These are phyloP conservation scores for Schrenkiella parvula DNA, from an alignment of 345 rosid genomes.

Conservation along the genomic window DNA sequence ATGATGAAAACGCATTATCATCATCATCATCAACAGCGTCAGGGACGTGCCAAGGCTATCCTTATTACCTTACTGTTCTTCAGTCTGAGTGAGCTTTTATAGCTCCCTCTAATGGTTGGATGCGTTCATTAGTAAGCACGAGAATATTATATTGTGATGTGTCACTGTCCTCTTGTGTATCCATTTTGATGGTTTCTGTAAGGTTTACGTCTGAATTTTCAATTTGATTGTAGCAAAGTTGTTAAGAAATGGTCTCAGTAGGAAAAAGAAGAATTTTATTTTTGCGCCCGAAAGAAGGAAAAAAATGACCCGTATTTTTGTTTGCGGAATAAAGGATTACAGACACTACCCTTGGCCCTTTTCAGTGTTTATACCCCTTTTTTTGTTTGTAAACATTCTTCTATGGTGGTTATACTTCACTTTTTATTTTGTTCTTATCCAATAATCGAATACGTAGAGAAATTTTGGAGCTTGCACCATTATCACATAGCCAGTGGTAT, in stretches of 20 bases:
- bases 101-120: neutral
- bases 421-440: no score
- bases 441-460: no score
- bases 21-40: constrained; percentile 36
- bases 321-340: constrained; percentile 10
- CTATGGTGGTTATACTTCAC: no score
- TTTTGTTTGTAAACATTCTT: no score
- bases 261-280: constrained; percentile 2
- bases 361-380: neutral
- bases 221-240: constrained; percentile 24
- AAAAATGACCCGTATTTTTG: neutral
- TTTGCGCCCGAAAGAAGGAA: neutral
- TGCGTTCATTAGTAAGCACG: neutral
- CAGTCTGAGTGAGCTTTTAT: constrained; percentile 37
- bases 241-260: constrained; percentile 6
- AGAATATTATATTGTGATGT: constrained; percentile 3
- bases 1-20: constrained; percentile 32
- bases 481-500: no score
- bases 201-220: constrained; percentile 6
- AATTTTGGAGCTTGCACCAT: no score
- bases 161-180: constrained; percentile 22
- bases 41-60: constrained; percentile 73
- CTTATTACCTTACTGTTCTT: constrained; percentile 62
- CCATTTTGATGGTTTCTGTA: constrained; percentile 21
- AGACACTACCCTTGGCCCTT: neutral